Percentiles rank a stretch among this genome's conserved stretches.
Evolutionary conservation across 2,329 filamentous ascomycete genomes (phyloP).

Genomic region (Neurospora crassa): DNA sequence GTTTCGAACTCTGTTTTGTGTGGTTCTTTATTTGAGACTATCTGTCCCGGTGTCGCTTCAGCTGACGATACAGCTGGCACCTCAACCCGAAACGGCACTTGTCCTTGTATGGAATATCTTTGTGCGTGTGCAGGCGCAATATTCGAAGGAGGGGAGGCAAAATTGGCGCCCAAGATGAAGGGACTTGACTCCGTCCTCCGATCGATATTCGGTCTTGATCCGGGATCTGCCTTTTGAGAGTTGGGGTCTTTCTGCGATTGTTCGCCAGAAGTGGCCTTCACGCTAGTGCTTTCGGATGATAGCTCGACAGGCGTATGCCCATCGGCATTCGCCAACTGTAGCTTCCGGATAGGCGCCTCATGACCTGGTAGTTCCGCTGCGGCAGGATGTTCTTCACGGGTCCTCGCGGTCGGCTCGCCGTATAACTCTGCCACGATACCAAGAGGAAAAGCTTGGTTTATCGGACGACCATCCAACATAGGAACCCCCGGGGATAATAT

Average conservation of each 20-base stretch:
- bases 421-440: constrained; percentile 39
- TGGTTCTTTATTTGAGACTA: not conserved
- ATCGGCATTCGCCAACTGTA: constrained; percentile 18
- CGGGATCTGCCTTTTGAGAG: not conserved
- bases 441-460: constrained; percentile 28
- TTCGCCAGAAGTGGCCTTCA: not conserved
- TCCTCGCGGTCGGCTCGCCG: constrained; percentile 31
- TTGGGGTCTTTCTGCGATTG: constrained; percentile 1
- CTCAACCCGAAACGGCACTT: constrained; percentile 18
- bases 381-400: constrained; percentile 33
- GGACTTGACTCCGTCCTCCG: not conserved
- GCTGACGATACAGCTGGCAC: constrained; percentile 14
- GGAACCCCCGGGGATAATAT: constrained; percentile 16
- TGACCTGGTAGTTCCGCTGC: constrained; percentile 36
- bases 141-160: not conserved
- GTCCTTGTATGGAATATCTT: constrained; percentile 3
- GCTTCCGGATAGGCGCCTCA: constrained; percentile 26
- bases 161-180: not conserved
- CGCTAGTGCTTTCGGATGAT: not conserved
- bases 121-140: not conserved
- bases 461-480: constrained; percentile 26
- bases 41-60: constrained; percentile 11
- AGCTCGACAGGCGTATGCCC: constrained; percentile 12
- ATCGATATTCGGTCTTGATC: constrained; percentile 1
- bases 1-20: not conserved